Conservation (phyloP, 305 asterid species). For the Fraxinus sp. region DNA sequence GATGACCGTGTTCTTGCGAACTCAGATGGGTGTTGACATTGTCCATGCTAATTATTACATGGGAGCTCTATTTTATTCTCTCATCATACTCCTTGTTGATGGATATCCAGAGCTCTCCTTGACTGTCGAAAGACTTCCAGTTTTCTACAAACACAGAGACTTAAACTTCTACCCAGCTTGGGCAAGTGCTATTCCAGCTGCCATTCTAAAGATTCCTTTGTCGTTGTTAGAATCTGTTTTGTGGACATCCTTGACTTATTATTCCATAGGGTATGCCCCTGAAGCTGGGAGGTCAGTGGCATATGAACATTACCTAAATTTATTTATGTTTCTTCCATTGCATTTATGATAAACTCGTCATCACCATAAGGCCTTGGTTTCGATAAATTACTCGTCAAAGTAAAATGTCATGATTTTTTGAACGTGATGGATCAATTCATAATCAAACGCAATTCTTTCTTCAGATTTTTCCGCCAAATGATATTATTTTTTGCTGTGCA, state of each 20-base stretch:
- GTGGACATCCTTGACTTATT: conserved; percentile 27
- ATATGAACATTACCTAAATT: neutral
- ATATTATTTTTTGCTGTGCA: conserved; percentile 21
- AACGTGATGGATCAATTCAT: neutral
- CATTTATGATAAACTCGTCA: neutral
- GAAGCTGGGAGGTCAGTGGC: conserved; percentile 24
- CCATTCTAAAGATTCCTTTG: conserved; percentile 24
- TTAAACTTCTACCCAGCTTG: conserved; percentile 33
- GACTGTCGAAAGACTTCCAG: conserved; percentile 28
- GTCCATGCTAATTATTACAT: conserved; percentile 26
- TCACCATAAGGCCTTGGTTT: neutral
- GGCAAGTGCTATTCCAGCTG: conserved; percentile 36
- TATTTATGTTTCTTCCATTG: neutral
- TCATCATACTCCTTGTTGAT: conserved; percentile 22
- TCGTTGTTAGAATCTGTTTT: conserved; percentile 19
- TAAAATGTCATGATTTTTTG: neutral
- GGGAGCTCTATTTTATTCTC: conserved; percentile 29
- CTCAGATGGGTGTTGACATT: conserved; percentile 25
- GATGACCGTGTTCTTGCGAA: conserved; percentile 32
- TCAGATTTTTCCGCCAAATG: conserved; percentile 29
- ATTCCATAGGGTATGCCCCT: conserved; percentile 21
- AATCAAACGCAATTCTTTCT: neutral
- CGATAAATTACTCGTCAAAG: neutral
- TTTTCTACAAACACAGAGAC: conserved; percentile 33
- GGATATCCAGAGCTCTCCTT: conserved; percentile 28